Conservation (phyloP, 495 filamentous ascomycete genomes). For the Niebla homalea region DNA sequence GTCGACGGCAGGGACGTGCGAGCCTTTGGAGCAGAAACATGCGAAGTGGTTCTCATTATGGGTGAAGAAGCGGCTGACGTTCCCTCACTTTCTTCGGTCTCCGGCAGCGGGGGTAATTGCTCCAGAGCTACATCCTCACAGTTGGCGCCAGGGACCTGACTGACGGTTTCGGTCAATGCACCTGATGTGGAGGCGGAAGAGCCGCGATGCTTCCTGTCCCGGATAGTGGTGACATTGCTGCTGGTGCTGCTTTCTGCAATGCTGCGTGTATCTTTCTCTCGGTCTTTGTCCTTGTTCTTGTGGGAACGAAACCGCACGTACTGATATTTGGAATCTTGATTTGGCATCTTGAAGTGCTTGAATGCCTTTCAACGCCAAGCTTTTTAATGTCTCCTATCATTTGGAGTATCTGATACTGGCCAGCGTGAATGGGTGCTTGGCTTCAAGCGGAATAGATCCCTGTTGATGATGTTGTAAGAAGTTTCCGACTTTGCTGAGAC, state of each 20-base stretch:
- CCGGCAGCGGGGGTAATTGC: conserved; percentile 15
- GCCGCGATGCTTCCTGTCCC: conserved; percentile 14
- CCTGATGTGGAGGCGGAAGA: conserved; percentile 9
- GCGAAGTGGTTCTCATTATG: conserved; percentile 8
- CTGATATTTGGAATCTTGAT: conserved; percentile 6
- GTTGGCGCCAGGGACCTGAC: conserved; percentile 1
- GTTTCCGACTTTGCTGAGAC: no score
- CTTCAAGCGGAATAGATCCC: no score
- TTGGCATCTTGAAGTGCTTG: conserved; percentile 11
- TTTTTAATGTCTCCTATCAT: no score
- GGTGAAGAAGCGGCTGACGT: conserved; percentile 13
- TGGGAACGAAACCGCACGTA: conserved; percentile 5
- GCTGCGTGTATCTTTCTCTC: conserved; percentile 12
- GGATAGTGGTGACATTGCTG: conserved; percentile 11
- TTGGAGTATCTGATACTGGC: no score
- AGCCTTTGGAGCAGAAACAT: neutral
- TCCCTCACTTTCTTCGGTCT: conserved; percentile 10
- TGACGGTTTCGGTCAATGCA: conserved; percentile 2
- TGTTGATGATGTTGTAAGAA: no score
- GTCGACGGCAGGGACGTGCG: conserved; percentile 1
- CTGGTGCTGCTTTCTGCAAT: conserved; percentile 10
- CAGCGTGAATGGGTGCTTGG: no score
- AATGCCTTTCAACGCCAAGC: neutral
- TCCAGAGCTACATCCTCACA: conserved; percentile 9
- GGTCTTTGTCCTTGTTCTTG: conserved; percentile 4